Evolutionary conservation across 257 asterid species (phyloP).

Genomic region (Solanum sparsipilum): DNA sequence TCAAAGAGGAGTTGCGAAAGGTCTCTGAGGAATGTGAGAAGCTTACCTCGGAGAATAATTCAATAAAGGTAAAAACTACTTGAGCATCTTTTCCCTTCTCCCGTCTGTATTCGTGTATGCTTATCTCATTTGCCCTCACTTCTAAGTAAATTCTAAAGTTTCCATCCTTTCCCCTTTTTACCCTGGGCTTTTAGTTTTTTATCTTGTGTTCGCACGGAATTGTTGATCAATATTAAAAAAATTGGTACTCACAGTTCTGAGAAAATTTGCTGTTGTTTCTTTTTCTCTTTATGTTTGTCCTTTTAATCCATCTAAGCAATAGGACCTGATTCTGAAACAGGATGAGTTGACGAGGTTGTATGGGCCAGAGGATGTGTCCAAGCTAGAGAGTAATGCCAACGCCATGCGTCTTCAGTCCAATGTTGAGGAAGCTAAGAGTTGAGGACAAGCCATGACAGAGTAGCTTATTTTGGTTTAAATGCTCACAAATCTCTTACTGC

Average conservation of each 20-base stretch:
- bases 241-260: not conserved
- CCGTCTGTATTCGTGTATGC: not conserved
- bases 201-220: not conserved
- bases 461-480: not conserved
- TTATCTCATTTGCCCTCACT: not conserved
- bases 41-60: constrained; percentile 56
- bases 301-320: not conserved
- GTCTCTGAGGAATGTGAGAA: constrained; percentile 77
- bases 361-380: constrained; percentile 55
- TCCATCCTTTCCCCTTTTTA: not conserved
- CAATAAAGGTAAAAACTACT: constrained; percentile 38
- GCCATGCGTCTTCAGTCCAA: constrained; percentile 23
- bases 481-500: not conserved
- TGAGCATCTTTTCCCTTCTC: not conserved
- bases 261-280: not conserved
- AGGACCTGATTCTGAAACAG: constrained; percentile 23
- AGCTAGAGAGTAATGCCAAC: constrained; percentile 30
- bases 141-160: not conserved
- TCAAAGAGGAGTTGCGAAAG: constrained; percentile 63
- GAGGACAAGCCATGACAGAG: constrained; percentile 3
- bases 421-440: constrained; percentile 42
- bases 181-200: not conserved
- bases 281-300: not conserved
- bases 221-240: not conserved
- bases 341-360: constrained; percentile 59